A percentile compares a stretch with the other conserved stretches of the same genome.
Conservation (phyloP, 1,284 basidiomycete species). For the Gymnopus androsaceus region DNA sequence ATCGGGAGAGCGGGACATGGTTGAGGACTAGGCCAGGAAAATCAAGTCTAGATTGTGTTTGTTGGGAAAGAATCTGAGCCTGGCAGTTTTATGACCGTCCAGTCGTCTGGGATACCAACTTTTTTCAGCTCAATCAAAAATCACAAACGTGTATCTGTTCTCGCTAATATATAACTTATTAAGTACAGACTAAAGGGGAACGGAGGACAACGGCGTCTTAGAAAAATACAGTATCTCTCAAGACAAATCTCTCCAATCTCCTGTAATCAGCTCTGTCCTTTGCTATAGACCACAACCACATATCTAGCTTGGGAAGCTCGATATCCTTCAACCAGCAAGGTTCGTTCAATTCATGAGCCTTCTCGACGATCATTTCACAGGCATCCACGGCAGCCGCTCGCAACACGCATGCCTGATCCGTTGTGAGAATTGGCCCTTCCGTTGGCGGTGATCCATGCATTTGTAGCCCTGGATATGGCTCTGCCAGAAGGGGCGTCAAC, state of each 20-base stretch:
- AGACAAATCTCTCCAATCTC: constrained; percentile 61
- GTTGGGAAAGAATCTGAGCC: neutral
- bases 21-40: neutral
- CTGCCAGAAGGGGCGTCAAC: constrained; percentile 43
- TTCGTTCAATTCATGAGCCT: constrained; percentile 47
- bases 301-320: constrained; percentile 62
- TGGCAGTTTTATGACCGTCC: constrained; percentile 1
- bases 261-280: constrained; percentile 75
- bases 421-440: constrained; percentile 65
- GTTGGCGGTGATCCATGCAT: constrained; percentile 36
- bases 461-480: constrained; percentile 15
- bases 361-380: constrained; percentile 65
- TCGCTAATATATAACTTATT: neutral
- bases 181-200: neutral
- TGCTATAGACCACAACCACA: constrained; percentile 77
- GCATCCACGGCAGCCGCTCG: constrained; percentile 80
- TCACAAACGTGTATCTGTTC: neutral
- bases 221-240: constrained; percentile 66
- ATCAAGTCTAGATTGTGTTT: neutral
- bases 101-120: constrained; percentile 10
- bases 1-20: constrained; percentile 40
- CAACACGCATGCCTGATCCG: constrained; percentile 69
- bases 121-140: neutral
- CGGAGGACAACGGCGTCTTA: constrained; percentile 33
- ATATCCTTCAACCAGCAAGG: constrained; percentile 57